These are phyloP conservation scores for Pseudogymnoascus sp. DNA, from an alignment of 2,329 filamentous ascomycete species.

Conservation along the genomic window DNA sequence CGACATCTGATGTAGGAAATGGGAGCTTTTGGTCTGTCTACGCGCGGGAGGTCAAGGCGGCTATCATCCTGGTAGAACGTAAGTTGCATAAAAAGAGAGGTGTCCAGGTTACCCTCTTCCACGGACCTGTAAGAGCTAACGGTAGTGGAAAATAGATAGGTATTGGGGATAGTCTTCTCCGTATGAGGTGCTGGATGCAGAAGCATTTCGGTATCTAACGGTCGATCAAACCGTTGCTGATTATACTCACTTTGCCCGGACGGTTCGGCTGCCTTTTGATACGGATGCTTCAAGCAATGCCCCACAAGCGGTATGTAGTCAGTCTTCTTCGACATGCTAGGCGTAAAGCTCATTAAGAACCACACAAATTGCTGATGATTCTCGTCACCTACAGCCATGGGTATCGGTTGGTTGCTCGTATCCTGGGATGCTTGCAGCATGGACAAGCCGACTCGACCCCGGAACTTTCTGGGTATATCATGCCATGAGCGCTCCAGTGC, in stretches of 20 bases:
- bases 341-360: not conserved
- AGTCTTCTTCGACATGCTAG: not conserved
- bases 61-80: not conserved
- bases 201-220: slow-evolving; percentile 46
- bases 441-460: too few relatives aligned
- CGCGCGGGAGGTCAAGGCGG: not conserved
- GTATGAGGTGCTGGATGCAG: slow-evolving; percentile 40
- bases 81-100: not conserved
- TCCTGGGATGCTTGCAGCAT: not conserved
- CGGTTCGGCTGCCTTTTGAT: slow-evolving; percentile 45
- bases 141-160: slow-evolving; percentile 33
- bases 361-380: not conserved
- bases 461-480: too few relatives aligned
- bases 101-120: not conserved
- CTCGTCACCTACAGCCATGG: not conserved
- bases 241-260: slow-evolving; percentile 45
- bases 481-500: too few relatives aligned
- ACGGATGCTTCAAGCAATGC: slow-evolving; percentile 39
- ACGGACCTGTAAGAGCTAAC: not conserved
- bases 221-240: slow-evolving; percentile 47
- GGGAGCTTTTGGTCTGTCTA: not conserved
- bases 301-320: slow-evolving; percentile 29
- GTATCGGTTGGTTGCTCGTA: not conserved
- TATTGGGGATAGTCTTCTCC: slow-evolving; percentile 51
- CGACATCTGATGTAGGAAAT: slow-evolving; percentile 41